phyloP scores from a whole-genome alignment of 202 grass and related monocot species.

The Setaria viridis region DNA sequence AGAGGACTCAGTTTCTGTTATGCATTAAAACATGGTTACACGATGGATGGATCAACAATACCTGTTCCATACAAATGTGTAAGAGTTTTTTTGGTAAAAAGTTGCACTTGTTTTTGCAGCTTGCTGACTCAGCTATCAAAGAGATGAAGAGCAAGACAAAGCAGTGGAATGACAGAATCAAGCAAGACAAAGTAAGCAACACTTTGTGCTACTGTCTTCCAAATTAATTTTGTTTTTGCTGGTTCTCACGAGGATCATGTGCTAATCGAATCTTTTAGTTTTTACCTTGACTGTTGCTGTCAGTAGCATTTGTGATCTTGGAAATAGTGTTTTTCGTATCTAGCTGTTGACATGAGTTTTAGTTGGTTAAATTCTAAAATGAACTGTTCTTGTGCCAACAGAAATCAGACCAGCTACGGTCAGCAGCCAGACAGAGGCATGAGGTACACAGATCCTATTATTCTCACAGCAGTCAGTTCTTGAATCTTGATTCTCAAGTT shows the following conservation, averaged over 20 bases:
- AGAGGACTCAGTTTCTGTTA: background rate
- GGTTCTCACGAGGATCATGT: too few relatives aligned
- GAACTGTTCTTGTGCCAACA: constrained; percentile 31
- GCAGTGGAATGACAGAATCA: constrained; percentile 51
- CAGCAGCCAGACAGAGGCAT: constrained; percentile 53
- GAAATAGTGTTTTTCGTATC: background rate
- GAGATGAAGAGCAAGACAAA: constrained; percentile 60
- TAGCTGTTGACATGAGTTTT: background rate
- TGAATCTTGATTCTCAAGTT: constrained; percentile 23
- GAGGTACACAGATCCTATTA: constrained; percentile 49
- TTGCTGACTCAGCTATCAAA: constrained; percentile 35
- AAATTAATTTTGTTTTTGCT: background rate
- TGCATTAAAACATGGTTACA: background rate
- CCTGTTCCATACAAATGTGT: background rate
- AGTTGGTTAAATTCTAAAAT: constrained; percentile 28
- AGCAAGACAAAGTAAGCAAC: constrained; percentile 57
- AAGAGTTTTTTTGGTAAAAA: background rate
- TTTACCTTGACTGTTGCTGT: background rate
- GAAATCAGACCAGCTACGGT: constrained; percentile 63
- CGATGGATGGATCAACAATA: background rate
- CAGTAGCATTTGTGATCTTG: background rate
- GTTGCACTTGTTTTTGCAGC: constrained; percentile 43
- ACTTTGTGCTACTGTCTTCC: background rate
- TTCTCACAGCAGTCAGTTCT: constrained; percentile 4
- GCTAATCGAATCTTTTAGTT: background rate